A percentile compares a stretch with the other conserved stretches of the same genome.
These are phyloP conservation scores for Astrephomene gubernaculifera DNA, from an alignment of 139 green algal species.

Conservation along the genomic window DNA sequence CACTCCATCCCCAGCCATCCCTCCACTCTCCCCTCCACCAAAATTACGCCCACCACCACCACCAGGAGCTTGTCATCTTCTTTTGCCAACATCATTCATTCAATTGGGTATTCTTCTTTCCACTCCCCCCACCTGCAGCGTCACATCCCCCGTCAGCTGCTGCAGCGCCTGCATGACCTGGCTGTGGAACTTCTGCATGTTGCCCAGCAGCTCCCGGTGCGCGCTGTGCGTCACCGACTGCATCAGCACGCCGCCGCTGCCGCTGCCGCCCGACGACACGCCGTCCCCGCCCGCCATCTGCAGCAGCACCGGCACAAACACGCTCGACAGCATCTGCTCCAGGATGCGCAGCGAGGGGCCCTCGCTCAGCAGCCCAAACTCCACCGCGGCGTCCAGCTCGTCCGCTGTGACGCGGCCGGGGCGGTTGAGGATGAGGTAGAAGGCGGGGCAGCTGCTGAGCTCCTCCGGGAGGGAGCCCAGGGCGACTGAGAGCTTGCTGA, in stretches of 20 bases:
- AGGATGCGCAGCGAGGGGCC: slow-evolving; percentile 66
- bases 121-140: slow-evolving; percentile 44
- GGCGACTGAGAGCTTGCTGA: slow-evolving; percentile 44
- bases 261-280: no score
- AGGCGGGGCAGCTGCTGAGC: slow-evolving; percentile 22
- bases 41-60: no score
- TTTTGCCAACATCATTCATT: no score
- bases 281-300: slow-evolving; percentile 48
- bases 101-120: no score
- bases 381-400: slow-evolving; percentile 61
- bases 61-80: no score
- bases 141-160: slow-evolving; percentile 78
- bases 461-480: slow-evolving; percentile 50
- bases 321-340: slow-evolving; percentile 68
- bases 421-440: slow-evolving; percentile 59
- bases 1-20: no score
- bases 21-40: no score
- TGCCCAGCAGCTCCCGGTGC: slow-evolving; percentile 71
- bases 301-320: slow-evolving; percentile 72
- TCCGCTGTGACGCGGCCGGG: slow-evolving; percentile 46
- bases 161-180: slow-evolving; percentile 75
- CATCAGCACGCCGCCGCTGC: slow-evolving; percentile 42
- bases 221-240: slow-evolving; percentile 47
- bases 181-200: slow-evolving; percentile 79
- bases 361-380: slow-evolving; percentile 71